Conservation (phyloP, 805 yeast genomes). For the Suhomyces emberorum region DNA sequence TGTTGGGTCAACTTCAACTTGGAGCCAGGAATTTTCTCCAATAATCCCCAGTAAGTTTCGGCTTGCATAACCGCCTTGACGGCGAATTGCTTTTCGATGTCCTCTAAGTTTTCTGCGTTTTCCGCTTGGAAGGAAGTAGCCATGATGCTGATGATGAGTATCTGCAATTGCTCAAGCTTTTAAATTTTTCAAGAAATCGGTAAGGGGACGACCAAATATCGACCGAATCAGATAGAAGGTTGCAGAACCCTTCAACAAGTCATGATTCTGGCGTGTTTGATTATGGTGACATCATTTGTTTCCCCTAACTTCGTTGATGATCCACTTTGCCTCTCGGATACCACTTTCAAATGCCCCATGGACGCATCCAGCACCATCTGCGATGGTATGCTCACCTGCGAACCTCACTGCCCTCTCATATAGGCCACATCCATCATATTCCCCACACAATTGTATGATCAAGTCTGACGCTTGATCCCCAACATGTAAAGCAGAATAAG, state of each 20-base stretch:
- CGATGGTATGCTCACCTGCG: slow-evolving; percentile 88
- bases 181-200: neutral
- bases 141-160: slow-evolving; percentile 15
- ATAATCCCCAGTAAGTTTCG: slow-evolving; percentile 85
- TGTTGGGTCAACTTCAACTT: slow-evolving; percentile 66
- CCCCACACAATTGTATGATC: slow-evolving; percentile 56
- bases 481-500: slow-evolving; percentile 70
- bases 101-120: slow-evolving; percentile 90
- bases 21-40: slow-evolving; percentile 75
- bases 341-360: slow-evolving; percentile 90
- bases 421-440: slow-evolving; percentile 39
- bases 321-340: slow-evolving; percentile 47
- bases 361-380: slow-evolving; percentile 88
- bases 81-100: slow-evolving; percentile 95
- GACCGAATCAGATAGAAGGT: no score
- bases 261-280: no score
- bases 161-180: neutral
- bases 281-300: no score
- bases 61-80: slow-evolving; percentile 96
- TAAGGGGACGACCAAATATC: neutral
- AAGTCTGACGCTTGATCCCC: slow-evolving; percentile 68
- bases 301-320: slow-evolving; percentile 17
- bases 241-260: no score
- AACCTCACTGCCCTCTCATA: slow-evolving; percentile 57
- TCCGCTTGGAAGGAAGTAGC: slow-evolving; percentile 69